Conservation (phyloP, 805 yeast species). For the Hanseniaspora hatyaiensis region DNA sequence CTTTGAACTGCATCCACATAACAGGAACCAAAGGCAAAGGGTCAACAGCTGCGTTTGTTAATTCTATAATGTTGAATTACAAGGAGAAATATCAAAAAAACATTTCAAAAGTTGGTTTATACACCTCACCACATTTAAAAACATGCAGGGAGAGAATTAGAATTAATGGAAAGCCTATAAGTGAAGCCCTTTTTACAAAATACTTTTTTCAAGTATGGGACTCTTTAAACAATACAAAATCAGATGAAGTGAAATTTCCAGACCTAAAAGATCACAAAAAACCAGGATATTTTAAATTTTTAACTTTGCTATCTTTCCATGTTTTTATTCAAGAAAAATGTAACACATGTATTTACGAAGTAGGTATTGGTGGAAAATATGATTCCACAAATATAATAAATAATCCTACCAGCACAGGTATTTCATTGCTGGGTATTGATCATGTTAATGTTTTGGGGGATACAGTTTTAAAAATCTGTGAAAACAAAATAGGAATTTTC, state of each 20-base stretch:
- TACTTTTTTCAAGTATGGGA: conserved; percentile 96
- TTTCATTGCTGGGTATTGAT: conserved; percentile 79
- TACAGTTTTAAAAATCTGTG: conserved; percentile 79
- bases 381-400: conserved; percentile 89
- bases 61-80: conserved; percentile 65
- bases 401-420: conserved; percentile 73
- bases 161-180: conserved; percentile 75
- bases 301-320: conserved; percentile 84
- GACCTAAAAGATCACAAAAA: conserved; percentile 60
- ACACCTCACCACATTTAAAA: conserved; percentile 90
- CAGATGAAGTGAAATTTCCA: conserved; percentile 52
- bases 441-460: conserved; percentile 79
- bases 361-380: conserved; percentile 95
- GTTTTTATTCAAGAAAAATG: conserved; percentile 78
- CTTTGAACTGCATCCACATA: conserved; percentile 71
- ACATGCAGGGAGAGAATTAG: conserved; percentile 85
- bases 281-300: conserved; percentile 86
- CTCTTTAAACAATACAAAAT: conserved; percentile 45
- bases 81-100: conserved; percentile 24
- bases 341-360: conserved; percentile 91
- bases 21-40: conserved; percentile 99
- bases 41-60: conserved; percentile 89
- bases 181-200: conserved; percentile 66
- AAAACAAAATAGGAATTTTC: conserved; percentile 94
- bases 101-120: conserved; percentile 68